Evolutionary conservation across 1,139 yeast species (phyloP).

Genomic region (Saccharomyces hybrid): DNA sequence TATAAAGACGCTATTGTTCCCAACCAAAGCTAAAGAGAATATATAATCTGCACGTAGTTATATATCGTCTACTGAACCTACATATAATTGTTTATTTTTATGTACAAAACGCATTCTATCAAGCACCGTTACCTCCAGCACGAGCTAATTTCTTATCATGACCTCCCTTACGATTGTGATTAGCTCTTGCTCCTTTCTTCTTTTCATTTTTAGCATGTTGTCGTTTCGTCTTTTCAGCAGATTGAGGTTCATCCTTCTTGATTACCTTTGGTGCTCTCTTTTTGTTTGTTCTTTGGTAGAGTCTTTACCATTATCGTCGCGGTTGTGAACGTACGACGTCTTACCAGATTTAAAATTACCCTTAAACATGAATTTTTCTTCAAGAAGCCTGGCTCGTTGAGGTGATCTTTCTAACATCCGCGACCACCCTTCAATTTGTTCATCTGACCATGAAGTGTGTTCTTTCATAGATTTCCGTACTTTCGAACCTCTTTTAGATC

Average conservation of each 20-base stretch:
- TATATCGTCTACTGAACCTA: neutral
- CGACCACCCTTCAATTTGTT: slow-evolving; percentile 91
- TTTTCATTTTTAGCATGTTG: slow-evolving; percentile 44
- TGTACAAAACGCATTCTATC: neutral
- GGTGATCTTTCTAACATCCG: slow-evolving; percentile 65
- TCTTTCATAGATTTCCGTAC: slow-evolving; percentile 46
- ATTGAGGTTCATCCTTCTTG: slow-evolving; percentile 6
- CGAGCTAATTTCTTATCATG: slow-evolving; percentile 48
- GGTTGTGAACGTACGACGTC: slow-evolving; percentile 24
- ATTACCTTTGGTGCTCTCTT: slow-evolving; percentile 6
- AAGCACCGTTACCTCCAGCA: slow-evolving; percentile 10
- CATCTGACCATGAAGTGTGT: slow-evolving; percentile 68
- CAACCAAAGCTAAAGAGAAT: neutral
- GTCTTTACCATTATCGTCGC: slow-evolving; percentile 1
- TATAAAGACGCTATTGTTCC: neutral
- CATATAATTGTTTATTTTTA: neutral
- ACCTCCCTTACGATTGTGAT: slow-evolving; percentile 57
- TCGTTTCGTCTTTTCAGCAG: slow-evolving; percentile 22
- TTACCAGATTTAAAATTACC: slow-evolving; percentile 33
- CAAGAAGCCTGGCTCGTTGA: slow-evolving; percentile 49
- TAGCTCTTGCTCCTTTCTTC: slow-evolving; percentile 50
- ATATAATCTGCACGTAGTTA: neutral
- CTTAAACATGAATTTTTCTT: slow-evolving; percentile 51
- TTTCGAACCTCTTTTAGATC: slow-evolving; percentile 44
- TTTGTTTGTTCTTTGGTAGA: slow-evolving; percentile 3